phyloP scores from a whole-genome alignment of 345 rosid genomes.

The Trapa incisa region DNA sequence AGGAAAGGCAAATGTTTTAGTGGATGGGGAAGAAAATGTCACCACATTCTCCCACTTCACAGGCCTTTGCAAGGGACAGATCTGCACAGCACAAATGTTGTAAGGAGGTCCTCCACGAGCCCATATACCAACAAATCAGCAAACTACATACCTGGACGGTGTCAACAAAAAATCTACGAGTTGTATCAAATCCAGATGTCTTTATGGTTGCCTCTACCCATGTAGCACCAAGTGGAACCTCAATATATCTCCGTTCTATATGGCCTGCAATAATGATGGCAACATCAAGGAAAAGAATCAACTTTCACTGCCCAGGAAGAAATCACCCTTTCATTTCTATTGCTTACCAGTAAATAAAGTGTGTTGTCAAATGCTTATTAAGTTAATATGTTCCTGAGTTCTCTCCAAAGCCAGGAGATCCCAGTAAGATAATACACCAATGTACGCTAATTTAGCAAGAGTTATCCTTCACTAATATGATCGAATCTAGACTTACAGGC shows the following conservation, averaged over 20 bases:
- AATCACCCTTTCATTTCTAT: background rate
- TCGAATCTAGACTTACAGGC: background rate
- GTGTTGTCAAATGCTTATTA: background rate
- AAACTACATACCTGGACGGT: conserved; percentile 59
- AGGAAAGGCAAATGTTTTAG: conserved; percentile 70
- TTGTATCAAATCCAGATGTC: conserved; percentile 74
- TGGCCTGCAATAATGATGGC: conserved; percentile 33
- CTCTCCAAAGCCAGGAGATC: background rate
- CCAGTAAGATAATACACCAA: background rate
- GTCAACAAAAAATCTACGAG: conserved; percentile 76
- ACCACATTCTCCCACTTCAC: conserved; percentile 70
- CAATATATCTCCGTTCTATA: conserved; percentile 78
- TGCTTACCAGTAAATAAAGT: background rate
- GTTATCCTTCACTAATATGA: background rate
- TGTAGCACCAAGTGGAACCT: conserved; percentile 77
- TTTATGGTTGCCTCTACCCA: conserved; percentile 96
- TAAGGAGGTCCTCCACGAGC: conserved; percentile 6
- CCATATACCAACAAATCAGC: conserved; percentile 10
- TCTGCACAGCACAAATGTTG: conserved; percentile 33
- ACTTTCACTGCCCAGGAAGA: background rate
- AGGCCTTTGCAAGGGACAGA: conserved; percentile 87
- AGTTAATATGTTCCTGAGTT: background rate
- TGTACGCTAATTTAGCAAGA: background rate
- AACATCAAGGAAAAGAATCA: background rate
- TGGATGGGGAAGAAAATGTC: conserved; percentile 66